Evolutionary conservation across 345 rosid genomes (phyloP).

Genomic region (Acer campestre): DNA sequence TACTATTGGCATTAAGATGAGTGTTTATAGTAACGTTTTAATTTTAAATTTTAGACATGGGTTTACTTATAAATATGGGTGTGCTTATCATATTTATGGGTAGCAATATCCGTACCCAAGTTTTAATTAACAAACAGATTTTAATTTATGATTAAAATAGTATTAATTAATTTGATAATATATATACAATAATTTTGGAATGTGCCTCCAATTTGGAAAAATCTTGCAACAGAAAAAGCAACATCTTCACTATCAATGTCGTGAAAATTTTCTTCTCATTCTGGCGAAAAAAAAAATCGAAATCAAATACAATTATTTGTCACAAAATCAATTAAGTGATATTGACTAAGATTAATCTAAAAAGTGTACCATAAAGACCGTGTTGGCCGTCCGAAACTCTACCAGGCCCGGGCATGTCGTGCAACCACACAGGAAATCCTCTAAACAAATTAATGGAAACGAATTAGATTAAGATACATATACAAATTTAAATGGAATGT

Average conservation of each 20-base stretch:
- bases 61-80: too few relatives aligned
- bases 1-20: too few relatives aligned
- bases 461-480: background rate
- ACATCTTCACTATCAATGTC: slow-evolving; percentile 44
- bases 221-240: slow-evolving; percentile 43
- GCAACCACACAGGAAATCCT: slow-evolving; percentile 68
- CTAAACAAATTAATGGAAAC: slow-evolving; percentile 12
- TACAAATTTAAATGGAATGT: too few relatives aligned
- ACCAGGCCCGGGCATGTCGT: slow-evolving; percentile 28
- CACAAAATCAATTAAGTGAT: too few relatives aligned
- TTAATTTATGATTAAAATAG: background rate
- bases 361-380: slow-evolving; percentile 37
- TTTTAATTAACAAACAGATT: background rate
- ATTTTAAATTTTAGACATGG: too few relatives aligned
- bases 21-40: too few relatives aligned
- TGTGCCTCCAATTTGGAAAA: slow-evolving; percentile 61
- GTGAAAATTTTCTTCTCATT: slow-evolving; percentile 77
- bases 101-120: too few relatives aligned
- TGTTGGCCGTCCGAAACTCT: slow-evolving; percentile 36
- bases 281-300: slow-evolving; percentile 16
- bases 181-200: slow-evolving; percentile 45
- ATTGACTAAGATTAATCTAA: too few relatives aligned
- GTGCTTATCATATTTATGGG: too few relatives aligned
- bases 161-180: background rate
- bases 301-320: too few relatives aligned